Base-by-base conservation (phyloP, 345 rosid species). In the Gossypium arboreum region DNA sequence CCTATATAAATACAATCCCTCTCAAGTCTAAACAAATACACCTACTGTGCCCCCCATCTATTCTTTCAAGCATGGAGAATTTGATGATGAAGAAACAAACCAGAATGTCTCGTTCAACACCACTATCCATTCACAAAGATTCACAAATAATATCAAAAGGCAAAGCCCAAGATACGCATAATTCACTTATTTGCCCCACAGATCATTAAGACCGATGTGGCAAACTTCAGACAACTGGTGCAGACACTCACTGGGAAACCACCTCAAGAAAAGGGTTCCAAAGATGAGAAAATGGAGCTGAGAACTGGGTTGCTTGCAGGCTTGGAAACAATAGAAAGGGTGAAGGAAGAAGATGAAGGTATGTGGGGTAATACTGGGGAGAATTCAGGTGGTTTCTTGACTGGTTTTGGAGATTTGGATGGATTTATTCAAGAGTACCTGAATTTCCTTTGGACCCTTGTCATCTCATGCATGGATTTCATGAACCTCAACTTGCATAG, bases 161-260 rank as follows among this genome's bases (percentile, higher is more conserved):
- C 84, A 20, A 90, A 92, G 89, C 97, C 97, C 1, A 90, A 88
- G 84, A 85, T 95, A 12, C 86, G 97, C 29, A 90, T 95, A 44
- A 87, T 93, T 74, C 99, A 95, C 87, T 87, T 92, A 79, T 88
- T 88, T 81, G 94, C 97, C 45, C 98, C 98, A 13, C 96, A 92
- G 85, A 91, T 95, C 84, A 95, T 93, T 90, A 88, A 91, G 79
- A 95, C 98, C 17, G 97, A 93, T 77, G 96, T 81, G 8, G 92
- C 88, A 12, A 93, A 88, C 86, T 95, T 95, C 79, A 79, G 96
- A 57, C 98, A 90, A 77, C 85, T 95, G 48, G 99, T 95, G 9
- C 99, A 93, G 59, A 82, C 89, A 70, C 97, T 95, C 77, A 95
- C 99, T 0, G 98, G 98, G 22, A 93, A 91, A 75, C 97, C 94